These are phyloP conservation scores for Aureobasidium sp. DNA, from an alignment of 2,329 filamentous ascomycete species.

Conservation along the genomic window DNA sequence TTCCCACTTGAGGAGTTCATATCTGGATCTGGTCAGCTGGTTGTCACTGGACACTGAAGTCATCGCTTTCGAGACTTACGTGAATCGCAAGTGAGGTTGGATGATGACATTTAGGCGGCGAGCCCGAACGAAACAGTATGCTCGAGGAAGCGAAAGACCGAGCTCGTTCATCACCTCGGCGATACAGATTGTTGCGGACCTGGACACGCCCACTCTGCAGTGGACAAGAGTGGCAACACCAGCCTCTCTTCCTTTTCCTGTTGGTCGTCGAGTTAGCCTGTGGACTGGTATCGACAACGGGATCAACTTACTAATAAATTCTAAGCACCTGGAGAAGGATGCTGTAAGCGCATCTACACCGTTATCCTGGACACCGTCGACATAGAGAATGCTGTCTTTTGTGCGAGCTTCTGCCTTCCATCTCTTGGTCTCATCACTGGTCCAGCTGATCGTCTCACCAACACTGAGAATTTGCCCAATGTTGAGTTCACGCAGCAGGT, in stretches of 20 bases:
- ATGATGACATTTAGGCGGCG: constrained; percentile 94
- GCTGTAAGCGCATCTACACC: constrained; percentile 85
- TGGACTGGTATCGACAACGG: neutral
- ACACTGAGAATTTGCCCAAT: constrained; percentile 86
- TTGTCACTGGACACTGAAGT: constrained; percentile 15
- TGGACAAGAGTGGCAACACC: constrained; percentile 86
- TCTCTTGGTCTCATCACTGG: constrained; percentile 47
- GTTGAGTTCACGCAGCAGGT: constrained; percentile 67
- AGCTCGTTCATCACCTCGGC: constrained; percentile 88
- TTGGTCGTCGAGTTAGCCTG: constrained; percentile 13
- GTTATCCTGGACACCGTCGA: constrained; percentile 90
- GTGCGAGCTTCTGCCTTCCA: constrained; percentile 6
- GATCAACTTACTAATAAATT: constrained; percentile 75
- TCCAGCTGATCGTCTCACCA: constrained; percentile 80
- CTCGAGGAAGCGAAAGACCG: constrained; percentile 74
- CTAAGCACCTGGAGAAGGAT: constrained; percentile 76
- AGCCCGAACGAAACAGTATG: constrained; percentile 93
- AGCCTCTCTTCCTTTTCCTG: constrained; percentile 69
- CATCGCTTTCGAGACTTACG: constrained; percentile 35
- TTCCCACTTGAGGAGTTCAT: constrained; percentile 95
- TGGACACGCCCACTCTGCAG: constrained; percentile 89
- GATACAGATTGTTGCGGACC: constrained; percentile 95
- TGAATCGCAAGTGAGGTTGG: constrained; percentile 89
- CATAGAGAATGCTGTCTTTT: constrained; percentile 56
- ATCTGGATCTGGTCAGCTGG: constrained; percentile 21